Percentiles rank a stretch among this genome's conserved stretches.
These are phyloP conservation scores for Candida chauliodis DNA, from an alignment of 805 yeast genomes.

Conservation along the genomic window DNA sequence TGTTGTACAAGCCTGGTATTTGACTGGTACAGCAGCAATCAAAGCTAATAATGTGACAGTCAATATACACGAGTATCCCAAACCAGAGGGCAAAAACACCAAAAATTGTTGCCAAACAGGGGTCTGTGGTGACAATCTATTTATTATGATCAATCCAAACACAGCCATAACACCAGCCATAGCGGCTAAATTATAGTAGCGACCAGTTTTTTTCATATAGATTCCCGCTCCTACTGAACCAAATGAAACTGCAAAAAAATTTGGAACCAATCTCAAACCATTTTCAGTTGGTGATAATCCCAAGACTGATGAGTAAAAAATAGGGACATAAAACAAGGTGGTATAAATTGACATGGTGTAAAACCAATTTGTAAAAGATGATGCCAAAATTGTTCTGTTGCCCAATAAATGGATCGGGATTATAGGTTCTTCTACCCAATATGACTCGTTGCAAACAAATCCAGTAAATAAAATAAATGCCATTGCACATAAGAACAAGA, in stretches of 20 bases:
- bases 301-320: conserved; percentile 56
- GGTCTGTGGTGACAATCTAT: conserved; percentile 17
- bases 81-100: conserved; percentile 52
- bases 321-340: conserved; percentile 65
- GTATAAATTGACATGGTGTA: conserved; percentile 66
- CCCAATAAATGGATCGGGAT: conserved; percentile 59
- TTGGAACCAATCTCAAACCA: conserved; percentile 59
- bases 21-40: conserved; percentile 68
- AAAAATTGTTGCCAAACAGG: conserved; percentile 18
- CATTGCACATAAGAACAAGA: conserved; percentile 27
- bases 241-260: conserved; percentile 62
- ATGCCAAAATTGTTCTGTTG: conserved; percentile 58
- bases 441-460: conserved; percentile 52
- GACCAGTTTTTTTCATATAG: conserved; percentile 66
- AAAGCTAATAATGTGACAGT: conserved; percentile 72
- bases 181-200: conserved; percentile 49
- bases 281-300: conserved; percentile 52
- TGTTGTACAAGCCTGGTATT: conserved; percentile 79
- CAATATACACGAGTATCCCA: conserved; percentile 62
- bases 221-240: conserved; percentile 69
- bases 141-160: conserved; percentile 43
- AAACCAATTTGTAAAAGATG: conserved; percentile 68
- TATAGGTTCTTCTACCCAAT: conserved; percentile 59
- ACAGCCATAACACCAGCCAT: conserved; percentile 40
- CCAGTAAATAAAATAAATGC: conserved; percentile 32